Conservation (phyloP, 2,329 filamentous ascomycete genomes). For the Apiospora arundinis region DNA sequence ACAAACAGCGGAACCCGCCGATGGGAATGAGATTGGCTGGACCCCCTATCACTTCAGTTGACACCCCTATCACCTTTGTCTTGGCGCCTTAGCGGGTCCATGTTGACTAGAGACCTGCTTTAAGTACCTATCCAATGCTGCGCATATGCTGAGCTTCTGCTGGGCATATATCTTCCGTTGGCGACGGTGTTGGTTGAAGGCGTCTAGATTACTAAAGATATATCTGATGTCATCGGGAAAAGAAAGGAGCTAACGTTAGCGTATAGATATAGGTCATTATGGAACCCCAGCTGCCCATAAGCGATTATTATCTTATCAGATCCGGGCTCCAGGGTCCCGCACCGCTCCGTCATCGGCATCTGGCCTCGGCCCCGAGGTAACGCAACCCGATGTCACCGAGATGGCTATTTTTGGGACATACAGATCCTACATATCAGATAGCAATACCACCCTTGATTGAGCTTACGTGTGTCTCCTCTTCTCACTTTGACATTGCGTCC, state of each 20-base stretch:
- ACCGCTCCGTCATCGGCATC: neutral
- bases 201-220: neutral
- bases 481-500: neutral
- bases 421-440: neutral
- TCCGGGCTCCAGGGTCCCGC: conserved; percentile 2
- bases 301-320: conserved; percentile 14
- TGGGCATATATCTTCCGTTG: too few relatives aligned
- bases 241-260: neutral
- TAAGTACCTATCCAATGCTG: too few relatives aligned
- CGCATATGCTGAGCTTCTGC: too few relatives aligned
- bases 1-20: neutral
- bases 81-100: too few relatives aligned
- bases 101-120: too few relatives aligned
- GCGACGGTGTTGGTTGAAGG: too few relatives aligned
- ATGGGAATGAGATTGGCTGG: neutral
- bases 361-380: neutral
- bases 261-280: neutral
- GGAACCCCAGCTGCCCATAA: neutral
- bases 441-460: neutral
- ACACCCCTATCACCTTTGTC: too few relatives aligned
- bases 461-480: neutral
- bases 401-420: neutral
- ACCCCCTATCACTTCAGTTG: too few relatives aligned
- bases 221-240: neutral
- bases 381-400: neutral